Conservation (phyloP, 441 rosid genomes). For the Flueggea neowawraea region DNA sequence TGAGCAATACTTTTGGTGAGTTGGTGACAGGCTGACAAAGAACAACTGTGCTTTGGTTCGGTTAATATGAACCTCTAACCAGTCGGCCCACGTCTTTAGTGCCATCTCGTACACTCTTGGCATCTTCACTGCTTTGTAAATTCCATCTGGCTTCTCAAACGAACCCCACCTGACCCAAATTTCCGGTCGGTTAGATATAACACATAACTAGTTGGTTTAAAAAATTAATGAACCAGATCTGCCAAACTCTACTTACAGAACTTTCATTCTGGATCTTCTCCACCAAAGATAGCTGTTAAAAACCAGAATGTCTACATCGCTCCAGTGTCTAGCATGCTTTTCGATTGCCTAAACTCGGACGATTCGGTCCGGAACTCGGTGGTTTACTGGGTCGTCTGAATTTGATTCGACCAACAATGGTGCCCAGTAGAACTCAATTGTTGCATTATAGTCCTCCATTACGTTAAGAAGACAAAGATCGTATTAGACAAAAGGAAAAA, state of each 20-base stretch:
- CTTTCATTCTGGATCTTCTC: conserved; percentile 88
- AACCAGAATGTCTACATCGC: conserved; percentile 75
- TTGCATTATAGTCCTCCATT: conserved; percentile 76
- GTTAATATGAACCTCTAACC: conserved; percentile 63
- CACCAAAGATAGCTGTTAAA: conserved; percentile 96
- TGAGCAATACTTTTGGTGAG: conserved; percentile 62
- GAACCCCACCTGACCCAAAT: conserved; percentile 61
- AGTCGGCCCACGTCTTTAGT: conserved; percentile 79
- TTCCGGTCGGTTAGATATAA: no score
- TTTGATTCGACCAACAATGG: conserved; percentile 92
- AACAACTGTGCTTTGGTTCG: conserved; percentile 51
- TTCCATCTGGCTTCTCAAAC: conserved; percentile 58
- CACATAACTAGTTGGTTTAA: no score
- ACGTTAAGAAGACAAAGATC: neutral
- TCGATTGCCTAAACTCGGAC: conserved; percentile 80
- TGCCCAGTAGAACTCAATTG: conserved; percentile 91
- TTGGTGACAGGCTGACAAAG: conserved; percentile 87
- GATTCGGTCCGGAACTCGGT: conserved; percentile 63
- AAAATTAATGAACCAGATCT: no score
- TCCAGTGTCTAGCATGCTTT: conserved; percentile 82
- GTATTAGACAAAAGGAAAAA: neutral
- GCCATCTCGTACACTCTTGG: conserved; percentile 87
- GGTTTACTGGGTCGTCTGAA: conserved; percentile 91
- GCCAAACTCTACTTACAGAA: conserved; percentile 40
- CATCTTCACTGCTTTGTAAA: conserved; percentile 65